Percentiles rank a stretch among this genome's conserved stretches.
phyloP scores from a whole-genome alignment of 805 yeast genomes.

The Candida suzukii region DNA sequence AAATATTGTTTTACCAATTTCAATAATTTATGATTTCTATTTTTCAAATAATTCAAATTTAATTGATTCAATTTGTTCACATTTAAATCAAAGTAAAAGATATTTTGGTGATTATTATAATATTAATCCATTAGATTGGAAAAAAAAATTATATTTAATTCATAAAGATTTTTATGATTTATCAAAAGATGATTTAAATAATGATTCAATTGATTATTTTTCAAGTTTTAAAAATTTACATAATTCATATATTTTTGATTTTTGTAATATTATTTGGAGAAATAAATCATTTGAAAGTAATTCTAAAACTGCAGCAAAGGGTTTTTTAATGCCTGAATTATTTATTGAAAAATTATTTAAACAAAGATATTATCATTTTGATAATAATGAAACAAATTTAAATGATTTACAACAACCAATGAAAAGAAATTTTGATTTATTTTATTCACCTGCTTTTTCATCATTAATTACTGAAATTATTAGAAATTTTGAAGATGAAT shows the following conservation, averaged over 20 bases:
- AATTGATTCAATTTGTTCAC: slow-evolving; percentile 39
- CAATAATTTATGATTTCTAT: slow-evolving; percentile 29
- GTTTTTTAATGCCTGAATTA: slow-evolving; percentile 29
- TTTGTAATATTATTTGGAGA: slow-evolving; percentile 50
- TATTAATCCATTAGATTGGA: background rate
- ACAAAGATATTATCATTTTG: slow-evolving; percentile 15
- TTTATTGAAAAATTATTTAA: slow-evolving; percentile 25
- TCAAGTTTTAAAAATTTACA: slow-evolving; percentile 26
- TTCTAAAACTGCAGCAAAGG: slow-evolving; percentile 27
- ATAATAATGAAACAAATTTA: slow-evolving; percentile 3
- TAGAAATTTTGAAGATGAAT: slow-evolving; percentile 39
- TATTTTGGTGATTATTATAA: slow-evolving; percentile 19
- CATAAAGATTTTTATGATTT: background rate
- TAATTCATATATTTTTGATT: slow-evolving; percentile 48
- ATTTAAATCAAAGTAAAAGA: slow-evolving; percentile 34
- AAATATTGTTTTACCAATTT: slow-evolving; percentile 31
- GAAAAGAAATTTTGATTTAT: slow-evolving; percentile 29
- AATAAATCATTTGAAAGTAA: slow-evolving; percentile 40
- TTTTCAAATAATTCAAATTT: slow-evolving; percentile 37
- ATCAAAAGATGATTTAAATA: background rate
- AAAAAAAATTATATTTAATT: background rate
- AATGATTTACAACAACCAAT: slow-evolving; percentile 24
- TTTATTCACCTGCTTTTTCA: slow-evolving; percentile 46
- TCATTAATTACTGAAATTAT: slow-evolving; percentile 35
- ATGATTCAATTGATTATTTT: background rate